Base-by-base conservation (phyloP, 2,329 filamentous ascomycete genomes). In the Fusarium transvaalense region DNA sequence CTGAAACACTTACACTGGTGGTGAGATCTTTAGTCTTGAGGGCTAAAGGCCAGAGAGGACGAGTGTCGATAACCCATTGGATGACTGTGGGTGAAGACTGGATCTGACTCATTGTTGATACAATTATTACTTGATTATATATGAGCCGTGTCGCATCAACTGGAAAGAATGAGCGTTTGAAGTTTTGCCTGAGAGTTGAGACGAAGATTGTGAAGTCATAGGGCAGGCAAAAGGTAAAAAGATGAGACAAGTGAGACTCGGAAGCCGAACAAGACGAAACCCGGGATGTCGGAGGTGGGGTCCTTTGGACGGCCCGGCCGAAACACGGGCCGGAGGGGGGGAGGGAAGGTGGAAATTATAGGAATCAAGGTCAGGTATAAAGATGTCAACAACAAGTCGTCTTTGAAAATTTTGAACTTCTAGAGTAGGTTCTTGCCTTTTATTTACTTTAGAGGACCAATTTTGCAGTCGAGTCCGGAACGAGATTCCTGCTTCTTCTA, bases 21-120 rank as follows among this genome's bases (percentile, higher is more conserved):
- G 80, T 77, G 34, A 86, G 82, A 29, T 88, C 78, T 34, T 77
- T 78, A 14, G 86, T 87, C 73, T 83, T 78, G 46, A 73, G 76
- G 23, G 82, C 85, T 56, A 78, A 78, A n/a, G 86, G 83, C 85
- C 86, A 91, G 52, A 89, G 79, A 5, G 76, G 68, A 37, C 88
- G 82, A 5, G 88, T 90, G 77, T 91, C 88, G 37, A 91, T 78
- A 56, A 89, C 79, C 86, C 88, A 90, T 78, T 89, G 86, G 61
- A 88, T 79, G 51, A 89, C 78, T 46, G 78, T 75, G 3, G 80
- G 78, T 29, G 66, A 41, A 37, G 57, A 14, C 31, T 62, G 59
- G 47, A 29, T 10, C 48, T 58, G 50, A 45, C 42, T 63, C 70
- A 72, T 72, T 27, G 23, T 53, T 48, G 23, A 48, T 37, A 32